Evolutionary conservation across 352 stramenopile species (phyloP).

Genomic region (Globisporangium apiculatum): DNA sequence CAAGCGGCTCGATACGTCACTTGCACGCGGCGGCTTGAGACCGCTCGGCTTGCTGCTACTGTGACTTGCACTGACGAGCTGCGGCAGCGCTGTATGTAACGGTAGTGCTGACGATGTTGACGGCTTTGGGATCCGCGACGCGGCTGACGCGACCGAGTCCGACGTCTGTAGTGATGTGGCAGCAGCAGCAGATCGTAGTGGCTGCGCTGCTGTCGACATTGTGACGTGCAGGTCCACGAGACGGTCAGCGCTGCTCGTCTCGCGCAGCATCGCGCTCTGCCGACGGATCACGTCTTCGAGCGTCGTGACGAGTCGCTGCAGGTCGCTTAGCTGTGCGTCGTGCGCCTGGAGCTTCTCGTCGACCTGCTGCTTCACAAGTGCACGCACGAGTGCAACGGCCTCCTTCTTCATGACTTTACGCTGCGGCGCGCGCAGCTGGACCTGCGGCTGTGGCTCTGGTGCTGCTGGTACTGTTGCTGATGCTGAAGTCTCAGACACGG

Average conservation of each 20-base stretch:
- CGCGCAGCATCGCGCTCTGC: constrained; percentile 25
- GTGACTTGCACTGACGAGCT: neutral
- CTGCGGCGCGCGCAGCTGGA: neutral
- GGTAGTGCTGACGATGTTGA: neutral
- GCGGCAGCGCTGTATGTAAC: neutral
- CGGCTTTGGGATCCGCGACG: constrained; percentile 4
- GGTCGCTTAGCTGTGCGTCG: constrained; percentile 31
- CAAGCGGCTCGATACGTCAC: constrained; percentile 4
- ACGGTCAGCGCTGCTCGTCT: neutral
- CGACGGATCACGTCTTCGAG: constrained; percentile 37
- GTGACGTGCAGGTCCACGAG: neutral
- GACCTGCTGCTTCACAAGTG: constrained; percentile 31
- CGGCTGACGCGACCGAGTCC: neutral
- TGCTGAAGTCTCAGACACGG: neutral
- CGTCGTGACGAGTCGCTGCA: constrained; percentile 31
- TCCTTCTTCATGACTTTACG: constrained; percentile 48
- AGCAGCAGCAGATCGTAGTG: too few species aligned
- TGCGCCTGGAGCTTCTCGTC: constrained; percentile 27
- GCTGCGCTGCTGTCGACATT: too few species aligned
- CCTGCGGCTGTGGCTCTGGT: neutral
- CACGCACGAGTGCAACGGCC: constrained; percentile 29
- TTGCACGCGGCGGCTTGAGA: constrained; percentile 3
- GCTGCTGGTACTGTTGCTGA: neutral
- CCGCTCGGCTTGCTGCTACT: neutral
- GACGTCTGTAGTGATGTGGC: neutral